Evolutionary conservation across 306 rosid genomes (phyloP), one percentile per base, ranked within the genome.

Genomic region (Vigna nakashimae): DNA sequence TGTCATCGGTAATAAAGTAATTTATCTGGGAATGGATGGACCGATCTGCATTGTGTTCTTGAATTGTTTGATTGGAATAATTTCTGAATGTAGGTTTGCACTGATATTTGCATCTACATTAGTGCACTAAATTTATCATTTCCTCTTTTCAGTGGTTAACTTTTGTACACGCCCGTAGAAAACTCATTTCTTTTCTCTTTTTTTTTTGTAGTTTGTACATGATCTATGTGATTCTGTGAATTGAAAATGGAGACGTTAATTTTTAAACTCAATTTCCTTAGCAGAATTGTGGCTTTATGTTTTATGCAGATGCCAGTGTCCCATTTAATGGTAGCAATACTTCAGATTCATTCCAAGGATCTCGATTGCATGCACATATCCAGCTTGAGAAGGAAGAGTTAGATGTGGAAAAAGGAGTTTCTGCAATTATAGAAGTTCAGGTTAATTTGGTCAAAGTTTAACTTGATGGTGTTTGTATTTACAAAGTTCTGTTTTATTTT

Each of bases 341-440:
- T 50, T 55, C 56, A 13, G 83, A 79, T 76, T 59, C 86, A 22
- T 52, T 76, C 2, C 87, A 85, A 38, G 83, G 58, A 45, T 79
- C 89, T 84, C 76, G 48, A 52, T 74, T 85, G 50, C 88, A 90
- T 70, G 96, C 90, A 49, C 84, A 85, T 75, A 72, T 84, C 28
- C 87, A 85, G 82, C 81, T 86, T 24, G 90, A 84, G 83, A 80
- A 86, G 85, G 98, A 92, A 73, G 90, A 86, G 69, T 82, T 76
- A 40, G 90, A 91, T 50, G 80, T 85, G 82, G 98, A 86, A 80
- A 87, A 79, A 74, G 92, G 93, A 57, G 69, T 92, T 75, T 86
- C 91, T 53, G 90, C 72, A 43, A 86, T 89, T 65, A 38, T 87
- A 43, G 87, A 86, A 65, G 91, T 88, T 62, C 90, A 93, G 94